Base-by-base conservation (phyloP, 164 flowering plant genomes). In the Magnolia sinica region DNA sequence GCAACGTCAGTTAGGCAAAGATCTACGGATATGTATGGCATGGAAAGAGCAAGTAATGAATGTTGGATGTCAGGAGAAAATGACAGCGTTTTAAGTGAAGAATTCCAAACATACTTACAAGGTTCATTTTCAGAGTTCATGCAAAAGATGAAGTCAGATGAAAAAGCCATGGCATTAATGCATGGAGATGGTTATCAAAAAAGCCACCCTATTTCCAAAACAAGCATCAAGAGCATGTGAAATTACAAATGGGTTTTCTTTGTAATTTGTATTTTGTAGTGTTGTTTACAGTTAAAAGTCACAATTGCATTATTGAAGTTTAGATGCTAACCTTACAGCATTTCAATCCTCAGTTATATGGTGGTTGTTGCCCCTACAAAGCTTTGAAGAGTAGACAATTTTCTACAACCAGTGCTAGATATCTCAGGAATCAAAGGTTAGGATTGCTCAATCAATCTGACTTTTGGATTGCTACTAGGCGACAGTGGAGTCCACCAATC, bases 81-180 rank as follows among this genome's bases (percentile, higher is more conserved):
- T 19, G 84, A 77, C 14, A 29, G 69, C 9, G 37, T 75, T 31
- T 64, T 50, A 1, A 71, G 77, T 76, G 77, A 76, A 70, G 81
- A 81, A 31, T 81, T 77, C 74, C 84, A 81, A 19, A 64, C 79
- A 63, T 71, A 81, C 73, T 76, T 84, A 2, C 83, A 79, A 37
- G 83, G 80, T 8, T 83, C 86, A 23, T 74, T 83, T 31, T 73
- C 71, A 52, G 76, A 81, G 51, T 83, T 79, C 66, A 70, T 83
- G 16, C 61, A 76, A 1, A 74, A 68, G 22, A 68, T 76, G 76
- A 75, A 75, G 19, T 2, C 16, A 63, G 29, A 58, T 76, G 76
- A 20, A 50, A 74, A 10, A 11, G 37, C 31, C 31, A 66, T 20
- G 58, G 31, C 27, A 2, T 64, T 45, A 27, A 27, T 27, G n/a